Evolutionary conservation across 257 asterid genomes (phyloP).

Genomic region (Gynochthodes officinalis): DNA sequence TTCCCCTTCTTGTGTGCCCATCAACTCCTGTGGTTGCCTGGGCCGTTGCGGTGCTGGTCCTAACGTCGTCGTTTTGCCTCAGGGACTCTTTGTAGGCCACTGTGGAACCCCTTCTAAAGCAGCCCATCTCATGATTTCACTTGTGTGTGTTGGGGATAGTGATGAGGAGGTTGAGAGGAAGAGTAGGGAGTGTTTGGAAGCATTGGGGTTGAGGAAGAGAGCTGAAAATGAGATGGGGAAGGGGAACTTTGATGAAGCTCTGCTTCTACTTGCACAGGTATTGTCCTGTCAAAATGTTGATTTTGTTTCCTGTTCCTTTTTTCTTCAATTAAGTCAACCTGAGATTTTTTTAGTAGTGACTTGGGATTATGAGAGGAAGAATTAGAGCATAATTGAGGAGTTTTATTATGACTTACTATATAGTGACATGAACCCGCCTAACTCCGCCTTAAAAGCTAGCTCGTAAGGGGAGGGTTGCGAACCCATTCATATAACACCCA

Average conservation of each 20-base stretch:
- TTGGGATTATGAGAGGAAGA: not conserved
- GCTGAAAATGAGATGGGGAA: constrained; percentile 60
- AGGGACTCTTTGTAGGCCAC: constrained; percentile 50
- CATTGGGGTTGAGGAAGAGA: constrained; percentile 78
- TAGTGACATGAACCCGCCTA: too few relatives aligned
- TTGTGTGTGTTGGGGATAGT: constrained; percentile 21
- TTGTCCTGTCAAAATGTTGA: not conserved
- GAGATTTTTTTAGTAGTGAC: not conserved
- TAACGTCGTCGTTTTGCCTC: constrained; percentile 66
- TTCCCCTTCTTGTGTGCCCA: constrained; percentile 60
- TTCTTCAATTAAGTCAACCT: not conserved
- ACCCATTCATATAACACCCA: too few relatives aligned
- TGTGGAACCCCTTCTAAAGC: constrained; percentile 76
- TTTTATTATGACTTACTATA: not conserved
- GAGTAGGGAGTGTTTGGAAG: constrained; percentile 54
- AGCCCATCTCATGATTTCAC: constrained; percentile 48
- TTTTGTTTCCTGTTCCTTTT: not conserved
- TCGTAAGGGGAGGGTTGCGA: too few relatives aligned
- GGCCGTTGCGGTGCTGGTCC: constrained; percentile 89
- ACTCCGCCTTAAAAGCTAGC: too few relatives aligned
- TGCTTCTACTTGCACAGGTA: constrained; percentile 67
- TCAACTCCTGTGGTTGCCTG: constrained; percentile 82
- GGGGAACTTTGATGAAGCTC: constrained; percentile 50
- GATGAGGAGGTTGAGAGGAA: constrained; percentile 25
- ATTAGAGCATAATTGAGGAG: not conserved